A percentile compares a stretch with the other conserved stretches of the same genome.
Evolutionary conservation across 2,329 filamentous ascomycete genomes (phyloP).

Genomic region (Xylariales sp.): DNA sequence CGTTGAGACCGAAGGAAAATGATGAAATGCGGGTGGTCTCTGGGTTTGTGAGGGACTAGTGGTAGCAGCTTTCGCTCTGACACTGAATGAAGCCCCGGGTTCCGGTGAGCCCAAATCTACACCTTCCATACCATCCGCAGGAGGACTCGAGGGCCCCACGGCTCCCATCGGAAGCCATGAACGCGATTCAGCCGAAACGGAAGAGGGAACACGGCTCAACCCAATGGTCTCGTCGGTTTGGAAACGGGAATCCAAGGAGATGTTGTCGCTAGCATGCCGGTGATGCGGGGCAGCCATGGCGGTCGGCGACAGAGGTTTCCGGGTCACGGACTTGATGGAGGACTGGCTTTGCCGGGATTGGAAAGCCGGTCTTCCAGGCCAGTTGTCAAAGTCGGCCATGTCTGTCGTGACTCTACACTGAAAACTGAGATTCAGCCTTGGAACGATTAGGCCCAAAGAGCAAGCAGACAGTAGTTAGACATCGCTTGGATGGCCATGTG

Average conservation of each 20-base stretch:
- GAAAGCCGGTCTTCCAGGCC: neutral
- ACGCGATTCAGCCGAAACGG: slow-evolving; percentile 12
- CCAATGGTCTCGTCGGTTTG: slow-evolving; percentile 6
- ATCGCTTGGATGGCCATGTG: too few species aligned
- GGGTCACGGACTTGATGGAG: neutral
- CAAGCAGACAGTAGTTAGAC: neutral
- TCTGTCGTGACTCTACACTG: neutral
- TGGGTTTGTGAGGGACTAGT: neutral
- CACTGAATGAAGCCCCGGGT: slow-evolving; percentile 1
- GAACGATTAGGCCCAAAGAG: too few species aligned
- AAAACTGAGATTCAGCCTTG: too few species aligned
- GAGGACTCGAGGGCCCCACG: neutral
- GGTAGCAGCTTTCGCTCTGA: too few species aligned
- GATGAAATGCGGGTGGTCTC: slow-evolving; percentile 4
- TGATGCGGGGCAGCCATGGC: slow-evolving; percentile 1
- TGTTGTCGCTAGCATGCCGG: slow-evolving; percentile 9
- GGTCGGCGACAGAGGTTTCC: neutral
- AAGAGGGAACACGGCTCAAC: slow-evolving; percentile 3
- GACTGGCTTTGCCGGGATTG: slow-evolving; percentile 4
- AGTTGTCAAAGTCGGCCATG: neutral
- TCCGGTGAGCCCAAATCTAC: slow-evolving; percentile 8
- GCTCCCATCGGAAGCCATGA: slow-evolving; percentile 11
- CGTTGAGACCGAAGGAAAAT: slow-evolving; percentile 5
- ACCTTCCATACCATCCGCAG: slow-evolving; percentile 8
- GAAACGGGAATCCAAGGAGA: slow-evolving; percentile 12